A percentile compares a stretch with the other conserved stretches of the same genome.
phyloP scores from a whole-genome alignment of 176 grass and related monocot genomes.

The Oryza nivara region DNA sequence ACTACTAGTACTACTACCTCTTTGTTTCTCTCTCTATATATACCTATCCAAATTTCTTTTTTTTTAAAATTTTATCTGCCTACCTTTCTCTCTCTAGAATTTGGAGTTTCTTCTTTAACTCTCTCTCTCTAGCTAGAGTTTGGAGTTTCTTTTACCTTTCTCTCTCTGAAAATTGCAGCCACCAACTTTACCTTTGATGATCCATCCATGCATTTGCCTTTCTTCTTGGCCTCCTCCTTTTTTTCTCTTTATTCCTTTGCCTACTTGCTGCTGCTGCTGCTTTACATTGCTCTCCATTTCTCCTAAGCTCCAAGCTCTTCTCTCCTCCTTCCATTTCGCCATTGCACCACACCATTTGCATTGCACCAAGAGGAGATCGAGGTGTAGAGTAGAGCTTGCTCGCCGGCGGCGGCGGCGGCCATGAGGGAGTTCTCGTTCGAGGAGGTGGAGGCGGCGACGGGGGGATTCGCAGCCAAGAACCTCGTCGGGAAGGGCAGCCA shows the following conservation, averaged over 20 bases:
- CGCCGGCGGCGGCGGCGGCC: slow-evolving; percentile 30
- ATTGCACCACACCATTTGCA: slow-evolving; percentile 14
- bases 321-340: background rate
- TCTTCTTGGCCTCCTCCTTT: slow-evolving; percentile 38
- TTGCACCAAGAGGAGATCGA: slow-evolving; percentile 4
- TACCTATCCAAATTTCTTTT: background rate
- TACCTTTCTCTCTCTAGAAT: background rate
- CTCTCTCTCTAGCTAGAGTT: background rate
- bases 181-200: slow-evolving; percentile 63
- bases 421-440: slow-evolving; percentile 85
- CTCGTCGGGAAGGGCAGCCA: slow-evolving; percentile 95
- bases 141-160: background rate
- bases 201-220: slow-evolving; percentile 53
- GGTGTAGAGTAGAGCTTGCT: background rate
- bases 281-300: background rate
- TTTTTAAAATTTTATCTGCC: background rate
- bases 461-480: slow-evolving; percentile 63
- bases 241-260: slow-evolving; percentile 50
- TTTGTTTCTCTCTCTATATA: slow-evolving; percentile 3
- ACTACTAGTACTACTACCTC: background rate
- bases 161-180: slow-evolving; percentile 45
- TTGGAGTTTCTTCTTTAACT: background rate
- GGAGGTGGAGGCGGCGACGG: slow-evolving; percentile 74
- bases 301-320: background rate
- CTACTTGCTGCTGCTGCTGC: slow-evolving; percentile 34